A percentile compares a stretch with the other conserved stretches of the same genome.
Conservation (phyloP, 1,284 basidiomycete genomes). For the Trametes pubescens region DNA sequence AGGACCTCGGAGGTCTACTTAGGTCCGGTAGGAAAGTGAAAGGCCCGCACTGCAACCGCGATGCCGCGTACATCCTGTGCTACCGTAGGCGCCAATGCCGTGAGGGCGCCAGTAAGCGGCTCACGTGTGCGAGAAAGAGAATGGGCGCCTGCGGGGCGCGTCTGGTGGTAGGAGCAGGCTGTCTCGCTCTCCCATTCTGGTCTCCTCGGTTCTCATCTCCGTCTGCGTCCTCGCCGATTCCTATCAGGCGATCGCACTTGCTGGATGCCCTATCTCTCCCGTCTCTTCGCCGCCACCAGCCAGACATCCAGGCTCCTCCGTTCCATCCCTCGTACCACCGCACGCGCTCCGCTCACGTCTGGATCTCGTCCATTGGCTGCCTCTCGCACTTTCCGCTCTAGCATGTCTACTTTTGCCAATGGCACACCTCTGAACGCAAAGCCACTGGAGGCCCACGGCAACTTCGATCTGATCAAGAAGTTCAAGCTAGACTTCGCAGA, state of each 20-base stretch:
- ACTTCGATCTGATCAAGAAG: constrained; percentile 82
- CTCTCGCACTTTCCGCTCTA: constrained; percentile 27
- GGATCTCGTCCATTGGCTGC: constrained; percentile 6
- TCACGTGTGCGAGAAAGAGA: constrained; percentile 13
- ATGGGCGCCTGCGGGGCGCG: constrained; percentile 6
- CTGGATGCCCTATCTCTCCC: constrained; percentile 35
- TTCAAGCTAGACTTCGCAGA: constrained; percentile 80
- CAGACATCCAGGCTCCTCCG: constrained; percentile 31
- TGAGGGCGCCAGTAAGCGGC: constrained; percentile 1
- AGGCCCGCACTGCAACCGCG: not conserved
- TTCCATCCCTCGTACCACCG: constrained; percentile 22
- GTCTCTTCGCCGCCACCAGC: constrained; percentile 28
- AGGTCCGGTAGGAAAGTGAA: not conserved
- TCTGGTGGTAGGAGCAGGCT: not conserved
- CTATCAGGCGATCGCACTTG: constrained; percentile 17
- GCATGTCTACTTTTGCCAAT: constrained; percentile 35
- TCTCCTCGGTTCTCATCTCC: constrained; percentile 12
- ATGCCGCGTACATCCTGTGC: not conserved
- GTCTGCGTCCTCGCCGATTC: constrained; percentile 16
- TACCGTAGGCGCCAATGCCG: constrained; percentile 9
- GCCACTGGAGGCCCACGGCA: constrained; percentile 59
- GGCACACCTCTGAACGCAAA: constrained; percentile 15
- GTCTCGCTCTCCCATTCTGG: constrained; percentile 4
- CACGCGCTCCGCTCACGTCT: constrained; percentile 16
- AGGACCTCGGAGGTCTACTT: not conserved